Evolutionary conservation across 495 filamentous ascomycete genomes (phyloP), one percentile per base, ranked within the genome.

Genomic region (Articulospora tetracladia): DNA sequence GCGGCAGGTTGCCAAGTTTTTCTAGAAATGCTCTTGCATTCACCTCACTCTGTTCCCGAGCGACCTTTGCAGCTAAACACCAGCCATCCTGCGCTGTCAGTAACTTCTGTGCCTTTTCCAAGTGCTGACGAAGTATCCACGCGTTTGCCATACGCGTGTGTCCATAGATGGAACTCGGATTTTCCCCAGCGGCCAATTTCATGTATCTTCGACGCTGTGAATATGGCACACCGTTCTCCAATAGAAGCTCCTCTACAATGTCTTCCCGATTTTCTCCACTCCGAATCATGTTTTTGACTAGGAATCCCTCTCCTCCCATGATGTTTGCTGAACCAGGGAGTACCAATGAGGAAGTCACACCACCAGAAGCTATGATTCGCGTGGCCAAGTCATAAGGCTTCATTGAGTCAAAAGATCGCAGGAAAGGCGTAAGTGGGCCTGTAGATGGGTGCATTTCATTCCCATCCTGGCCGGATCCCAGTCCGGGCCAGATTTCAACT

Each of bases 121-220:
- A 81, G n/a, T 83, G 81, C 41, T 85, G 78, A 10, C 85, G 74
- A 53, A 88, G 84, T 47, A 82, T 73, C 80, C 79, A 88, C 41
- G 83, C 83, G 67, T 86, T 82, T 12, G 80, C 84, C 66, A 85
- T 69, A n/a, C 76, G 70, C 59, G 76, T 83, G 46, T 66, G 71
- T 19, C 71, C 78, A 62, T 84, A 85, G 2, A 81, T 76, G 4
- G 75, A 60, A 69, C 80, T 80, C 6, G 85, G 72, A 65, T 88
- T 88, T 71, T 86, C 84, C 3, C 86, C 86, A 53, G 84, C 87
- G 1, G 86, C 86, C 86, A 89, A 87, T 72, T 89, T 89, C 74
- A 89, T 82, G 69, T 82, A 87, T 44, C 65, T 65, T 50, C 76
- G 71, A 26, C 76, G 69, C 46, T 78, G 65, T 11, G 63, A 62